Evolutionary conservation across 1,139 yeast species (phyloP).

Genomic region (Trichomonascaceae sp.): DNA sequence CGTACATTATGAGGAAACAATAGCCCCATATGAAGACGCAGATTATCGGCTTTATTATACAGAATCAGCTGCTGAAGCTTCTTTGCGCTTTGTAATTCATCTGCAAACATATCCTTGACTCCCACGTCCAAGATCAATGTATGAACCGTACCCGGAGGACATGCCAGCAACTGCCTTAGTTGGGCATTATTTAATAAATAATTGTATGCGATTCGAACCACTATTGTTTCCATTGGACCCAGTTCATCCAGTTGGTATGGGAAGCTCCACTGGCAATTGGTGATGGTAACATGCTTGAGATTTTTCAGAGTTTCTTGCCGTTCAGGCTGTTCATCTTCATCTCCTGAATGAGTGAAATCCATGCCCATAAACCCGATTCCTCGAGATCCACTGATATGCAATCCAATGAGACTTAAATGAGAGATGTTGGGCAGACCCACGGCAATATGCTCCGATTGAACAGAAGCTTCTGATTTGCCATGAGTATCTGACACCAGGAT

Average conservation of each 20-base stretch:
- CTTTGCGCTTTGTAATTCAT: neutral
- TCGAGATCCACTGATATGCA: constrained; percentile 1
- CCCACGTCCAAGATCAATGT: constrained; percentile 2
- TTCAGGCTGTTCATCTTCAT: neutral
- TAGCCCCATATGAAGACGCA: neutral
- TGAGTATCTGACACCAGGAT: neutral
- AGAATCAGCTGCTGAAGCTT: neutral
- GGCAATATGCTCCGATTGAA: constrained; percentile 4
- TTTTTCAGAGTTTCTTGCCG: neutral
- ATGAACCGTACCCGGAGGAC: constrained; percentile 3
- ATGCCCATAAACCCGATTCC: constrained; percentile 6
- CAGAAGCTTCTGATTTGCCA: constrained; percentile 2
- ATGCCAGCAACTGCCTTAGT: constrained; percentile 4
- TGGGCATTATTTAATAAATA: constrained; percentile 7
- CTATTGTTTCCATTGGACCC: constrained; percentile 5
- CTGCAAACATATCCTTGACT: constrained; percentile 5
- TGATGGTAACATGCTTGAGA: neutral
- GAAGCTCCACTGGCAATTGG: constrained; percentile 7
- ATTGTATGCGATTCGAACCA: constrained; percentile 7
- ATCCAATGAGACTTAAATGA: neutral
- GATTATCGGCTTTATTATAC: neutral
- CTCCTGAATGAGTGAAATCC: neutral
- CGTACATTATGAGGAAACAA: constrained; percentile 5
- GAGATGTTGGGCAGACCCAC: neutral
- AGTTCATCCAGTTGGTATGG: constrained; percentile 6